These are phyloP conservation scores for Stagonosporopsis cucurbitacearum DNA, from an alignment of 2,329 filamentous ascomycete genomes.

Conservation along the genomic window DNA sequence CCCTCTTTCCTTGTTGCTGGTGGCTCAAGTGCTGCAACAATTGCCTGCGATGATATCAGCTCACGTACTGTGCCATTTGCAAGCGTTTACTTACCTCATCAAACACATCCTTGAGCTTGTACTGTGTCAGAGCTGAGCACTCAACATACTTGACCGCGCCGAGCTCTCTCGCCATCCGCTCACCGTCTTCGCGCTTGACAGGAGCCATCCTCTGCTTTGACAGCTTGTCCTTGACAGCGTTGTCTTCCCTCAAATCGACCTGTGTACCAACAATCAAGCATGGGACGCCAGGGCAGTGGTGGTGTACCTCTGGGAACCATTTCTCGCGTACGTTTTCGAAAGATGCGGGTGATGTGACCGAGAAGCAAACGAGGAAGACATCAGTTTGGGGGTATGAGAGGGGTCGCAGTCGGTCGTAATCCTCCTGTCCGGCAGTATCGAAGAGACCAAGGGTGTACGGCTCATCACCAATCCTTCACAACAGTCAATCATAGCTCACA, in stretches of 20 bases:
- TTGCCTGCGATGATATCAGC: constrained; percentile 67
- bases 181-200: constrained; percentile 89
- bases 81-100: constrained; percentile 75
- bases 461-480: constrained; percentile 91
- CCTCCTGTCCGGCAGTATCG: constrained; percentile 98
- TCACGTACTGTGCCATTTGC: background rate
- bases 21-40: constrained; percentile 92
- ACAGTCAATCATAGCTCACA: constrained; percentile 33
- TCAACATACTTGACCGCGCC: constrained; percentile 98
- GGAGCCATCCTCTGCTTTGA: constrained; percentile 95
- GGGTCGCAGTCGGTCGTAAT: constrained; percentile 96
- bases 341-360: constrained; percentile 93
- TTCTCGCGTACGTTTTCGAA: constrained; percentile 99
- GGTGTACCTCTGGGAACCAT: constrained; percentile 98
- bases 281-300: constrained; percentile 96
- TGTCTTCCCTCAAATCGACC: constrained; percentile 91
- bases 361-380: constrained; percentile 98
- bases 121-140: constrained; percentile 97
- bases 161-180: constrained; percentile 96
- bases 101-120: constrained; percentile 98
- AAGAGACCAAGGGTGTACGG: constrained; percentile 97
- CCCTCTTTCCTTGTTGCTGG: constrained; percentile 69
- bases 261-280: constrained; percentile 98
- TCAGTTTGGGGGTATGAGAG: constrained; percentile 98
- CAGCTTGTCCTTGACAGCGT: constrained; percentile 86